These are phyloP conservation scores for Amaranthus cruentus DNA, from an alignment of 148 eudicot species.

Conservation along the genomic window DNA sequence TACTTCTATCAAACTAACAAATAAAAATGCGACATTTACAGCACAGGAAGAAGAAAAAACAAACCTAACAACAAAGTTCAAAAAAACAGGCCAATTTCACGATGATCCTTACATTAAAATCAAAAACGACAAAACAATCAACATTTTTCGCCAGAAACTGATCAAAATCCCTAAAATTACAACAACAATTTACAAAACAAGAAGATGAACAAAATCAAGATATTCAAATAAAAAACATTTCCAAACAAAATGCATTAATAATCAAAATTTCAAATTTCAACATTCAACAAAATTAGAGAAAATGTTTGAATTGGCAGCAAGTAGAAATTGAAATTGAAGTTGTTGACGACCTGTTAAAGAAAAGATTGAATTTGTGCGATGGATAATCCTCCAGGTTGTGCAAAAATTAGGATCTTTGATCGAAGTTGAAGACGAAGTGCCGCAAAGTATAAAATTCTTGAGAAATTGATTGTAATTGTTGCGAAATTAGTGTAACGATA, in stretches of 20 bases:
- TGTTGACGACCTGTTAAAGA: not conserved
- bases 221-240: slow-evolving; percentile 4
- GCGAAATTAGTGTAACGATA: not conserved
- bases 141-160: not conserved
- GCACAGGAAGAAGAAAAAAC: not conserved
- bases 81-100: slow-evolving; percentile 12
- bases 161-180: slow-evolving; percentile 14
- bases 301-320: not conserved
- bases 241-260: not conserved
- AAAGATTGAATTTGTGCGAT: slow-evolving; percentile 8
- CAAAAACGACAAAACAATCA: not conserved
- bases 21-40: not conserved
- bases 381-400: not conserved
- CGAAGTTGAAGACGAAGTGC: slow-evolving; percentile 5
- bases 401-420: slow-evolving; percentile 6
- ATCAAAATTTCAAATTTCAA: not conserved
- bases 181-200: not conserved
- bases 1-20: slow-evolving; percentile 1
- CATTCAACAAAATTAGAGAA: not conserved
- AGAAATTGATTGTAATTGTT: not conserved
- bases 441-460: not conserved
- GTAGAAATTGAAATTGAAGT: not conserved
- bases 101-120: slow-evolving; percentile 1
- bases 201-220: not conserved
- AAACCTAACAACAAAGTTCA: not conserved